Evolutionary conservation across 2,329 filamentous ascomycete genomes (phyloP), one percentile per base, ranked within the genome.

Genomic region (Verticillium isaacii): DNA sequence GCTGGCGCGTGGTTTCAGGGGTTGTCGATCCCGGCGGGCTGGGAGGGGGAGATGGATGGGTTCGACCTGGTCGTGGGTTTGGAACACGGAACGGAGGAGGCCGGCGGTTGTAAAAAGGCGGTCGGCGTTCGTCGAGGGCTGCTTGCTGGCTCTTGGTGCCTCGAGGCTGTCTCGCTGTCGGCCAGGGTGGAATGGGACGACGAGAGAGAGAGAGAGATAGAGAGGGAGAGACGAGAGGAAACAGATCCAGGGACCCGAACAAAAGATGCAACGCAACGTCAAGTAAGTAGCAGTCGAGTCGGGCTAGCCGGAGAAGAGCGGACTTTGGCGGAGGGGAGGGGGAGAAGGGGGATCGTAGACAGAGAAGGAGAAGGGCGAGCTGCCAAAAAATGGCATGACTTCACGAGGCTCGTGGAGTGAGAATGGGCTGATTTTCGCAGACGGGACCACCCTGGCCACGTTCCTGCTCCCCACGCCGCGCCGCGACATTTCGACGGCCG

Each of bases 381-480:
- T 52, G 45, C 19, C 23, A 8, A 58, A 58, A 59, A 59, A 59
- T 59, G 58, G 58, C 58, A 59, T 59, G 58, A 59, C 39, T 34
- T 59, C 41, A 54, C 41, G 58, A 54, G 58, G 45, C 58, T 59
- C 58, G 58, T 54, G 45, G 45, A 59, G 41, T 54, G 58, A 59
- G 58, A 59, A 59, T 59, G 58, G 58, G 58, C 58, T 59, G 58
- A 59, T 59, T 59, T 59, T 41, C 57, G 32, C 45, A 52, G 45
- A 52, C 8, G 45, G 45, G 45, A 52, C 45, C 45, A 52, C 45
- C 45, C 45, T 52, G 45, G 45, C 45, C 45, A 41, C 57, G 57
- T 58, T 32, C 41, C 57, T 58, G 37, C 25, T 58, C 57, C 57
- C 57, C 57, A 58, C 57, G 57, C 37, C 37, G 37, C 57, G 57